phyloP scores from a whole-genome alignment of 768 basidiomycete species.

The Dictyophora rubrovolvata region DNA sequence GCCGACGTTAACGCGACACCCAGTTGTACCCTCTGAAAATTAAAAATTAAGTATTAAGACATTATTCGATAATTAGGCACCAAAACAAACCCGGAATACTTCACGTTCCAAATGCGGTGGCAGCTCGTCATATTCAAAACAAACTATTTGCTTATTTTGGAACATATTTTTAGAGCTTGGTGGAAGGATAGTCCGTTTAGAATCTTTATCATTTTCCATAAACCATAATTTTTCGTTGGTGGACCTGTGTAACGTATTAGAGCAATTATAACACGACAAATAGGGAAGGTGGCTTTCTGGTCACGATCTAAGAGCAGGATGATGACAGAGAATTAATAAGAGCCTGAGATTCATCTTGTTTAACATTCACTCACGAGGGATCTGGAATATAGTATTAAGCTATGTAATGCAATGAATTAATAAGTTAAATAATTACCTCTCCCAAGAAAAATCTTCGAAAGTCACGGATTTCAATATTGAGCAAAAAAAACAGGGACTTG shows the following conservation, averaged over 20 bases:
- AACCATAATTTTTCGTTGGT: conserved; percentile 48
- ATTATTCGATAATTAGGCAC: neutral
- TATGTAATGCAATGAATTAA: neutral
- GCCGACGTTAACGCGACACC: conserved; percentile 19
- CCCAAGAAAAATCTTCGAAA: conserved; percentile 55
- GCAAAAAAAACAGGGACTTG: neutral
- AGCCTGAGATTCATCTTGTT: neutral
- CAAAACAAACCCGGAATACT: conserved; percentile 54
- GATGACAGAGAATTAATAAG: conserved; percentile 1
- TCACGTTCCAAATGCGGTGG: conserved; percentile 50
- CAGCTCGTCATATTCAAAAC: conserved; percentile 65
- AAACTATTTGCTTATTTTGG: conserved; percentile 66
- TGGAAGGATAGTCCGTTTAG: conserved; percentile 31
- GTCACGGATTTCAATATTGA: neutral
- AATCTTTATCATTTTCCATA: conserved; percentile 20
- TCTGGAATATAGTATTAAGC: conserved; percentile 24
- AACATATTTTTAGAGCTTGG: conserved; percentile 49
- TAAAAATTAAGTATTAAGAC: neutral
- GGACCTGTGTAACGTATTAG: conserved; percentile 18
- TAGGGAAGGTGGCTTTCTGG: conserved; percentile 28
- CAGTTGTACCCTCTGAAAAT: conserved; percentile 19
- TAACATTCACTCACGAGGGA: conserved; percentile 39
- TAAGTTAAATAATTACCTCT: conserved; percentile 32
- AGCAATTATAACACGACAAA: neutral
- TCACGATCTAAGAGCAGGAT: conserved; percentile 27